These are phyloP conservation scores for Pyrenophora graminea DNA, from an alignment of 2,329 filamentous ascomycete genomes.

Conservation along the genomic window DNA sequence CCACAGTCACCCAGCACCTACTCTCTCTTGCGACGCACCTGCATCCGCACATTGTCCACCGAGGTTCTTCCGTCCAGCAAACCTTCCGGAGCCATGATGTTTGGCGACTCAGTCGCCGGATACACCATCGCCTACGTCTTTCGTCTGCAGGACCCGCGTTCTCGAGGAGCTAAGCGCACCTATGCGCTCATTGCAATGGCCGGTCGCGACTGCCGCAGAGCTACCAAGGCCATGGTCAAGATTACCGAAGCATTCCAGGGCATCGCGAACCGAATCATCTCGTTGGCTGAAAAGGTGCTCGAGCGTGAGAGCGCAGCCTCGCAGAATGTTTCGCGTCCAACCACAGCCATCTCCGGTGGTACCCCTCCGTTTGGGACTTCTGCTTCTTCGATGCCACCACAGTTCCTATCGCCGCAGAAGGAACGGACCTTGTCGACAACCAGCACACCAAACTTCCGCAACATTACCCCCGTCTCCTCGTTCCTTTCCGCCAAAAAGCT, in stretches of 20 bases:
- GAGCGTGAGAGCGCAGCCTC: constrained; percentile 42
- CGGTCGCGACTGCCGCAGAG: constrained; percentile 60
- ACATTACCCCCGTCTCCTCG: constrained; percentile 61
- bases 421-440: constrained; percentile 36
- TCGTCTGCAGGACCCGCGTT: constrained; percentile 61
- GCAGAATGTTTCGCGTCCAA: constrained; percentile 28
- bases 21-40: constrained; percentile 60
- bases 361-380: constrained; percentile 41
- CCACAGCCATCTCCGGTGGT: constrained; percentile 34
- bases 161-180: constrained; percentile 59
- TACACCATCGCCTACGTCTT: constrained; percentile 66
- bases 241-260: constrained; percentile 54
- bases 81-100: constrained; percentile 62
- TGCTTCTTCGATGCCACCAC: constrained; percentile 32
- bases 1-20: constrained; percentile 59
- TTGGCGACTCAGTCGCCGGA: constrained; percentile 59
- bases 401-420: constrained; percentile 36
- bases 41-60: constrained; percentile 62
- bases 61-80: constrained; percentile 61
- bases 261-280: constrained; percentile 59
- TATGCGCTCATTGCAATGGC: constrained; percentile 63
- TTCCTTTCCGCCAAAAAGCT: constrained; percentile 61
- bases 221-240: constrained; percentile 47
- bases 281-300: constrained; percentile 45
- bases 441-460: constrained; percentile 43